Evolutionary conservation across 257 asterid species (phyloP), one percentile per base, ranked within the genome.

Genomic region (Apocynum venetum): DNA sequence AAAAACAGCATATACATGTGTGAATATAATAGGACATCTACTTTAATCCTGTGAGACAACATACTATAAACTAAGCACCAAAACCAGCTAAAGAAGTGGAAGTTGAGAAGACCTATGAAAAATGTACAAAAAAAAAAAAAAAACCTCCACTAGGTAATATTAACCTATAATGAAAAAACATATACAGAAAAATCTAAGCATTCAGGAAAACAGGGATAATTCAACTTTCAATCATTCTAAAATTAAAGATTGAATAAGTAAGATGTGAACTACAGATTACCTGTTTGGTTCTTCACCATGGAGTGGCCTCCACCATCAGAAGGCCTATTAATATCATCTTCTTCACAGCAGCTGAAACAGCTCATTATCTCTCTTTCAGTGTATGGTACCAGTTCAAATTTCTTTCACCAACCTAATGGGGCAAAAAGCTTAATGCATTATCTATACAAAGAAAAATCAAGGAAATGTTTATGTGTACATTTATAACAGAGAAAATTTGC

Each of bases 291-390:
- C 83, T 89, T 89, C 72, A 86, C 82, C 47, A 84, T 59, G 67
- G 83, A 71, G 48, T 80, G 87, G 77, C 86, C 91, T 71, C 88
- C 97, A 71, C 87, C 92, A 77, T 92, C 90, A 77, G 89, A 38
- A 57, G 86, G 83, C 85, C 82, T 89, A 48, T 77, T 78, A 85
- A 82, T 74, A 70, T 92, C 96, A 81, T 84, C 91, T 41, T 90
- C 92, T 70, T 78, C 88, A 72, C 93, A 92, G 80, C 97, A 92
- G 84, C 91, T 31, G 82, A 90, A 89, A 82, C 96, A 90, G 84
- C 96, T 85, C 97, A 92, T 91, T 73, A 40, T 53, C 75, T 68
- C 76, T 75, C 81, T 76, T 60, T 71, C 76, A 51, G 69, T 41
- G 0, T 15, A 38, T 10, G 76, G 7, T 57, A 40, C 63, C 57